Conservation (phyloP, 2,329 filamentous ascomycete species). For the Fusarium armeniacum region DNA sequence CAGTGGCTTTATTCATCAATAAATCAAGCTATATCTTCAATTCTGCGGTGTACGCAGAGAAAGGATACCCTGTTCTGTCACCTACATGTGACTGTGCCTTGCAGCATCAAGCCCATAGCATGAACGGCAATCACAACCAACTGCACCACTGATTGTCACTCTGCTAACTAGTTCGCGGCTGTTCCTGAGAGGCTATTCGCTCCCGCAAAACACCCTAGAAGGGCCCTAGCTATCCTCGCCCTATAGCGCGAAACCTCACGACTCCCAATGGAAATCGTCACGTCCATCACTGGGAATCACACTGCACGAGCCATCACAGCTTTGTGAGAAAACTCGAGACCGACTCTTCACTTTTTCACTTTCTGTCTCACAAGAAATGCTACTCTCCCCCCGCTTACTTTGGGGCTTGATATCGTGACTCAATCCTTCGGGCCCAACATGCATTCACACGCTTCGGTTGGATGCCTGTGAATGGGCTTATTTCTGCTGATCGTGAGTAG, state of each 20-base stretch:
- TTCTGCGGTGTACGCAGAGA: conserved; percentile 21
- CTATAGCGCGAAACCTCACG: conserved; percentile 41
- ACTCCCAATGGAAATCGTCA: conserved; percentile 47
- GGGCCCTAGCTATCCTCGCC: conserved; percentile 21
- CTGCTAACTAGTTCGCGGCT: conserved; percentile 36
- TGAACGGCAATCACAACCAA: conserved; percentile 31
- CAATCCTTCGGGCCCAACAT: conserved; percentile 40
- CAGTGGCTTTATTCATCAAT: conserved; percentile 37
- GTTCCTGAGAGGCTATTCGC: conserved; percentile 37
- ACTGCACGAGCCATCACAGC: conserved; percentile 48
- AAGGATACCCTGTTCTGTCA: conserved; percentile 28
- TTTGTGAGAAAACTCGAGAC: conserved; percentile 23
- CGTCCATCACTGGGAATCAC: conserved; percentile 44
- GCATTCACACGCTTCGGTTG: conserved; percentile 37
- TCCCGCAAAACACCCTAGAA: conserved; percentile 15
- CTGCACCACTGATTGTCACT: conserved; percentile 23
- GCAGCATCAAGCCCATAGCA: conserved; percentile 26
- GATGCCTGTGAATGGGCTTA: conserved; percentile 32
- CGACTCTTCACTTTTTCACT: conserved; percentile 18
- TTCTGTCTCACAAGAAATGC: conserved; percentile 24
- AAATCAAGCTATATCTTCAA: conserved; percentile 21
- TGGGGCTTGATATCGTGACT: conserved; percentile 32
- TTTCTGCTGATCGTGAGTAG: conserved; percentile 39
- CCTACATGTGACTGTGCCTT: conserved; percentile 40
- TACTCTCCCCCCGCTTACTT: conserved; percentile 16